These are phyloP conservation scores for Heliosperma pusillum DNA, from an alignment of 148 eudicot genomes.

Conservation along the genomic window DNA sequence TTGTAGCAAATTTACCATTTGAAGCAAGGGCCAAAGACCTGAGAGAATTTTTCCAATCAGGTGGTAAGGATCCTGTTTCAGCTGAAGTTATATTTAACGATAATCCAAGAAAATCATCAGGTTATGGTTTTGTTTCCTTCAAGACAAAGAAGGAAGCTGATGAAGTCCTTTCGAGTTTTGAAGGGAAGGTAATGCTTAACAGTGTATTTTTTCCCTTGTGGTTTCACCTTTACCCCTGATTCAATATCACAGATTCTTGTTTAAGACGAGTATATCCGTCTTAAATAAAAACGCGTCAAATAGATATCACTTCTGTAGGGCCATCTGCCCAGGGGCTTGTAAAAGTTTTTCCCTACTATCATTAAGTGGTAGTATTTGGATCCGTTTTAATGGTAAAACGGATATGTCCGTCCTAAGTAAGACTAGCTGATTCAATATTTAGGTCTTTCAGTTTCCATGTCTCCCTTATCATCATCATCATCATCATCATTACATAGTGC, in stretches of 20 bases:
- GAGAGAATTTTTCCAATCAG: slow-evolving; percentile 59
- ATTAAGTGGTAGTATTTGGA: too few relatives aligned
- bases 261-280: too few relatives aligned
- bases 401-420: too few relatives aligned
- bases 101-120: slow-evolving; percentile 63
- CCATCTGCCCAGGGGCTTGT: too few relatives aligned
- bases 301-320: too few relatives aligned
- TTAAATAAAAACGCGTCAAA: too few relatives aligned
- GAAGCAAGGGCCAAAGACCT: slow-evolving; percentile 72
- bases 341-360: too few relatives aligned
- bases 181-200: slow-evolving; percentile 61
- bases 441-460: neutral
- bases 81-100: slow-evolving; percentile 66
- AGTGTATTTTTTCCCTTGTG: neutral
- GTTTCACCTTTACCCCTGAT: neutral
- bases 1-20: slow-evolving; percentile 69
- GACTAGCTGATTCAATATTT: too few relatives aligned
- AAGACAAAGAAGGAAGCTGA: slow-evolving; percentile 74
- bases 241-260: too few relatives aligned
- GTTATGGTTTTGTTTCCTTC: slow-evolving; percentile 92
- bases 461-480: neutral
- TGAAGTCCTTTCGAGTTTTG: slow-evolving; percentile 57
- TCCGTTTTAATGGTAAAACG: too few relatives aligned
- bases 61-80: slow-evolving; percentile 48
- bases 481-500: neutral